phyloP scores from a whole-genome alignment of 2,329 filamentous ascomycete genomes.

The Neonectria faginata region DNA sequence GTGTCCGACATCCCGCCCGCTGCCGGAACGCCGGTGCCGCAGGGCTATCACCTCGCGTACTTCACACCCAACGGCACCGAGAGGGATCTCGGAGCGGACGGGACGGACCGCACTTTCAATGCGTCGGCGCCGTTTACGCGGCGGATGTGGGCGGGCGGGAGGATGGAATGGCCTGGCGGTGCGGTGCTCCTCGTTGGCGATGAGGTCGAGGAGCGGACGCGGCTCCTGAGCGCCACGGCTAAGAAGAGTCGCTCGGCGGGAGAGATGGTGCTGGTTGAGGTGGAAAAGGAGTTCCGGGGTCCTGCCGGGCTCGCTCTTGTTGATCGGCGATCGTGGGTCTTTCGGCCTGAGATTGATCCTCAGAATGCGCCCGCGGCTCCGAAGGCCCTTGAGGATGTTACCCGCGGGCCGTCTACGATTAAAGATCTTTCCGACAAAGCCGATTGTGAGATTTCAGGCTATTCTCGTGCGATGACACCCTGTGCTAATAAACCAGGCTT shows the following conservation, averaged over 20 bases:
- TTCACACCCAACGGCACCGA: constrained; percentile 70
- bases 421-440: constrained; percentile 37
- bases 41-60: constrained; percentile 72
- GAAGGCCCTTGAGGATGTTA: constrained; percentile 32
- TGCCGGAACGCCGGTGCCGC: constrained; percentile 63
- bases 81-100: constrained; percentile 66
- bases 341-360: constrained; percentile 52
- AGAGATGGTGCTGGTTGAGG: constrained; percentile 73
- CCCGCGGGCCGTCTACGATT: constrained; percentile 41
- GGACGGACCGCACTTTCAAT: constrained; percentile 71
- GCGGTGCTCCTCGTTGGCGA: constrained; percentile 63
- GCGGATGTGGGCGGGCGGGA: constrained; percentile 76
- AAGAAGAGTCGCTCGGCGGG: constrained; percentile 67
- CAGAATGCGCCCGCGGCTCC: constrained; percentile 33
- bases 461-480: not conserved
- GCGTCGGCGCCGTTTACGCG: constrained; percentile 69
- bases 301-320: constrained; percentile 62
- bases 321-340: constrained; percentile 66
- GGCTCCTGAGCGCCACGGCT: constrained; percentile 62
- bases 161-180: constrained; percentile 61
- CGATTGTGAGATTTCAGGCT: constrained; percentile 29
- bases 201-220: constrained; percentile 66
- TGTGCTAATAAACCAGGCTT: constrained; percentile 30
- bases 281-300: constrained; percentile 70
- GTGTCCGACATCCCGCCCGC: constrained; percentile 53